Conservation (phyloP, 192 early-diverging fungal genomes). For the Podochytrium sp. region DNA sequence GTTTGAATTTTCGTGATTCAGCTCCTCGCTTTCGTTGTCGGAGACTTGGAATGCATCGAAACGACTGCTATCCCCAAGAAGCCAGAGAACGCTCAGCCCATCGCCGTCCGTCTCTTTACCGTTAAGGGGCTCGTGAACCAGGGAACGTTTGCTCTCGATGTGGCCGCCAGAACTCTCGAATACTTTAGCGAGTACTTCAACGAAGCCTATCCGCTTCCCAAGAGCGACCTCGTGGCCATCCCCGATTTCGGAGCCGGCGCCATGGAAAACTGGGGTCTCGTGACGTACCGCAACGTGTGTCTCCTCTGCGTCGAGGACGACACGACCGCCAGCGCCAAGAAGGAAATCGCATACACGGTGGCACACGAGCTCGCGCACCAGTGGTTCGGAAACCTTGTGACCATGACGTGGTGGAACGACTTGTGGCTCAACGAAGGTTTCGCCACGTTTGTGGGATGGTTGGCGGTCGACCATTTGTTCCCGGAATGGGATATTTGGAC, state of each 20-base stretch:
- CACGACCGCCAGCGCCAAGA: constrained; percentile 75
- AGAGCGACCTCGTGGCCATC: constrained; percentile 79
- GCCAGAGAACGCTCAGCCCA: constrained; percentile 67
- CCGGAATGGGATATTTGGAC: constrained; percentile 96
- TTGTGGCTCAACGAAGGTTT: constrained; percentile 97
- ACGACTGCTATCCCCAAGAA: constrained; percentile 63
- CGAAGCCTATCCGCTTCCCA: constrained; percentile 87
- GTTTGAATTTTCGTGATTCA: constrained; percentile 21
- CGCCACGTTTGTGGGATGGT: constrained; percentile 92
- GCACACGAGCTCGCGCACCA: constrained; percentile 83
- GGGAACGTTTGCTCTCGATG: constrained; percentile 81
- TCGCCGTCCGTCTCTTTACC: constrained; percentile 87
- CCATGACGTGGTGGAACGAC: constrained; percentile 95
- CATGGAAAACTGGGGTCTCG: constrained; percentile 78
- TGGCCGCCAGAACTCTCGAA: constrained; percentile 76
- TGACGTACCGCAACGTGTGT: constrained; percentile 86
- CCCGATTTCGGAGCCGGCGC: constrained; percentile 86
- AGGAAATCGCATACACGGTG: constrained; percentile 85
- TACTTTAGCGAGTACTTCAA: constrained; percentile 87
- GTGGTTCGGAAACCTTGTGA: constrained; percentile 85
- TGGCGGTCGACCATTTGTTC: constrained; percentile 87
- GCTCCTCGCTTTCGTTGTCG: constrained; percentile 89
- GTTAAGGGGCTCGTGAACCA: constrained; percentile 76
- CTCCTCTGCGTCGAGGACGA: constrained; percentile 84
- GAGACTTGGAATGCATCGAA: constrained; percentile 93